Evolutionary conservation across 2,329 filamentous ascomycete species (phyloP), one percentile per base, ranked within the genome.

Genomic region (Leptographium lundbergii): DNA sequence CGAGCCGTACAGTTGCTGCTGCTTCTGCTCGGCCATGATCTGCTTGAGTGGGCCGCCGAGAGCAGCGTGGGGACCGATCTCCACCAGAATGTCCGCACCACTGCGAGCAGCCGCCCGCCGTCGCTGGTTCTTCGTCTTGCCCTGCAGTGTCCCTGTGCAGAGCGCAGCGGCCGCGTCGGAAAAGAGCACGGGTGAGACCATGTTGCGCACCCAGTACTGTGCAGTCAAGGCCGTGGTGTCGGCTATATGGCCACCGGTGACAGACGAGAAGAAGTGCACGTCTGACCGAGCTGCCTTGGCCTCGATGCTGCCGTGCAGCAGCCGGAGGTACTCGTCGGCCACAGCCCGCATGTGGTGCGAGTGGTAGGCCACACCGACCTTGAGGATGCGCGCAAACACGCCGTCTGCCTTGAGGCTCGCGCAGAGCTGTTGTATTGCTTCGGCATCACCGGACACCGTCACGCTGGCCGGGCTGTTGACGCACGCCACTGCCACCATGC

Each of bases 281-380:
- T 25, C 36, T 6, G 39, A 5, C 11, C 6, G 39, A 2, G 14
- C 17, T 13, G 14, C 4, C 36, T 29, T 29, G 7, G 27, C 5
- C 5, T 29, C 36, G 36, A 39, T 39, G 10, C 36, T 9, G 36
- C 36, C 36, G 6, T 29, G 27, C 27, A 29, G 27, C 27, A 29
- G 27, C 27, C 27, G 27, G 5, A 29, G 27, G 27, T 29, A 29
- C 27, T 29, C 27, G 27, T 29, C 27, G 61, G 60, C 17, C 36
- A 57, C 36, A 10, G 47, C 22, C 1, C 45, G 25, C 71, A 76
- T 76, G 56, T 75, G 71, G 24, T 69, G 68, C 0, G 72, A 73
- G 59, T 74, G 72, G 58, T 76, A 77, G 0, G 75, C 75, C 17
- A 61, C 71, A 57, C 74, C 70, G 3, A 75, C 73, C 14, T 67